These are phyloP conservation scores for Cyberlindnera mycetangii DNA, from an alignment of 805 yeast species.

Conservation along the genomic window DNA sequence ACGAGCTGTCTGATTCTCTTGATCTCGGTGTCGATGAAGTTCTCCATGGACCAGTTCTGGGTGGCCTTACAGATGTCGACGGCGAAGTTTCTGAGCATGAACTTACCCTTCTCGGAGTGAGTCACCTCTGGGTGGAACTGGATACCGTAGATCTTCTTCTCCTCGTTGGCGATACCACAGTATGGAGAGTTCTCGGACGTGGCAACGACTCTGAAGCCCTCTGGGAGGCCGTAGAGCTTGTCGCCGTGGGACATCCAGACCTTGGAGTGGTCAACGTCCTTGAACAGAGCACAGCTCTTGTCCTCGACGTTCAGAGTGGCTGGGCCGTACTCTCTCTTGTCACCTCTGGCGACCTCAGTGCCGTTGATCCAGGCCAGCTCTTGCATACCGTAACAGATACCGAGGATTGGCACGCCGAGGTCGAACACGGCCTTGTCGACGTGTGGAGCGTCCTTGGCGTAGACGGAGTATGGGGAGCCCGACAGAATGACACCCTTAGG, in stretches of 20 bases:
- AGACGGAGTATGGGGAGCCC: slow-evolving; percentile 98
- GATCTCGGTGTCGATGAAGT: slow-evolving; percentile 95
- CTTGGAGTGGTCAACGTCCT: slow-evolving; percentile 88
- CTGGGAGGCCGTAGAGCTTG: slow-evolving; percentile 86
- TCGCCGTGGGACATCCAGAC: slow-evolving; percentile 99
- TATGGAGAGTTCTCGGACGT: slow-evolving; percentile 91
- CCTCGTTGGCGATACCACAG: slow-evolving; percentile 84
- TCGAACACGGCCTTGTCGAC: slow-evolving; percentile 93
- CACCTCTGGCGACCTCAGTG: slow-evolving; percentile 88
- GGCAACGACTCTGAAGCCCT: slow-evolving; percentile 85
- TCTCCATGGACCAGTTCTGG: slow-evolving; percentile 97
- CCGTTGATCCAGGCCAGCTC: slow-evolving; percentile 98
- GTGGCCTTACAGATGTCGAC: slow-evolving; percentile 81
- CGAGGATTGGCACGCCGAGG: slow-evolving; percentile 88
- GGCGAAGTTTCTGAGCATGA: slow-evolving; percentile 87
- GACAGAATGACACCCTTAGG: slow-evolving; percentile 96
- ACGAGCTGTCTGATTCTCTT: slow-evolving; percentile 86
- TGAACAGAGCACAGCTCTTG: slow-evolving; percentile 64
- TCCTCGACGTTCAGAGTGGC: slow-evolving; percentile 82
- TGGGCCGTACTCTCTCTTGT: slow-evolving; percentile 97
- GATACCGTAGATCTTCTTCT: slow-evolving; percentile 80
- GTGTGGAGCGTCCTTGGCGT: slow-evolving; percentile 93
- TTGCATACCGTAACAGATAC: slow-evolving; percentile 99
- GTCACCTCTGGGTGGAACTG: slow-evolving; percentile 99
- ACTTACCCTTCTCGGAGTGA: slow-evolving; percentile 89